Base-by-base conservation (phyloP, 768 basidiomycete genomes). In the Tylopilus intermedius region DNA sequence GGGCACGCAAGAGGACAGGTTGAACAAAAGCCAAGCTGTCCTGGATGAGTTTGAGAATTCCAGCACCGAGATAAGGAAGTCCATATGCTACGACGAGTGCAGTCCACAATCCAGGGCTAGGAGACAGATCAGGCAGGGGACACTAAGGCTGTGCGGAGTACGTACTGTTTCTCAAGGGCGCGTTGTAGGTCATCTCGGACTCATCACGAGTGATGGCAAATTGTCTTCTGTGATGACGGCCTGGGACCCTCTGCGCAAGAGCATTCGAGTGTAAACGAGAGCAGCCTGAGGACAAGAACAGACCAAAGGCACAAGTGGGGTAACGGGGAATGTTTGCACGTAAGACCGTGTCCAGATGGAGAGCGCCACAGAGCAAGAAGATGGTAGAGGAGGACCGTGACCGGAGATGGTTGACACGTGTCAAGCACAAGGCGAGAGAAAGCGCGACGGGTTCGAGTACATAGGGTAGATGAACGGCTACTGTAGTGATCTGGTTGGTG, bases 181-280 rank as follows among this genome's bases (percentile, higher is more conserved):
- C 59, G 63, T 49, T 84, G 74, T 18, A 96, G 76, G 15, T 76
- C 74, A 8, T 73, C 58, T 11, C 76, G 0, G 91, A 84, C 58
- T 86, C 82, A 61, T 96, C 90, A 81, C 72, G 24, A 96, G 74
- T 0, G 83, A 77, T 40, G 92, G 92, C 22, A 97, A 78, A 62
- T 98, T 94, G 27, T 86, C 79, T 65, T 95, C 18, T 18, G 18
- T 18, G 18, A 18, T 18, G 18, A 18, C 18, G 18, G 18, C 18
- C 18, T 18, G 18, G 0, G 78, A 76, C 29, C 88, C 88, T 62
- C 84, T 84, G 59, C 73, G 76, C 82, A 94, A 14, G 84, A 55
- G 53, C 79, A 82, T 65, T 95, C 93, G 21, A 92, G 58, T 2
- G 57, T 67, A 66, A 89, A 88, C 0, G 82, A 73, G 1, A 80